A percentile compares a stretch with the other conserved stretches of the same genome.
phyloP scores from a whole-genome alignment of 805 yeast species.

The Kazachstania africana region DNA sequence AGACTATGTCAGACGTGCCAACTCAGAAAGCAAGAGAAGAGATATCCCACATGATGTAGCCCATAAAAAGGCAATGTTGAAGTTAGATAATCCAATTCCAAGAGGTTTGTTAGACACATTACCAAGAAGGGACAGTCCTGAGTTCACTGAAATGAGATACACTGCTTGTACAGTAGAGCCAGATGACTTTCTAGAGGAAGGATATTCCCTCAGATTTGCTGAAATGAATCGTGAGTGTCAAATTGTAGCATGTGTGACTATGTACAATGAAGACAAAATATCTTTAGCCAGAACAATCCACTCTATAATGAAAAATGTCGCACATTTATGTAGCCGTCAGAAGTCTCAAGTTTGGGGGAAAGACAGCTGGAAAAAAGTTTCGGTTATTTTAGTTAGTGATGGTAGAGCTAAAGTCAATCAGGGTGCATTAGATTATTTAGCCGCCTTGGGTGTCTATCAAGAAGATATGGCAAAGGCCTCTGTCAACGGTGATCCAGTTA shows the following conservation, averaged over 20 bases:
- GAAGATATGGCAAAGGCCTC: constrained; percentile 93
- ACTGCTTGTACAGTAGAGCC: constrained; percentile 95
- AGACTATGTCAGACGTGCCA: constrained; percentile 39
- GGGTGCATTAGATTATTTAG: constrained; percentile 74
- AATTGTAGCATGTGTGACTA: constrained; percentile 81
- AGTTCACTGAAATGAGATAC: constrained; percentile 90
- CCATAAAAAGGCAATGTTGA: constrained; percentile 56
- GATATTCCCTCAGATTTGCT: constrained; percentile 78
- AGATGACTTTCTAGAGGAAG: constrained; percentile 65
- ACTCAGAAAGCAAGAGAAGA: constrained; percentile 57
- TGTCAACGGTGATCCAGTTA: constrained; percentile 84
- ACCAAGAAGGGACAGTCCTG: constrained; percentile 82
- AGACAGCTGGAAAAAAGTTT: constrained; percentile 94
- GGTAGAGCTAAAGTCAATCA: constrained; percentile 85
- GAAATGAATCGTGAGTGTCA: constrained; percentile 87
- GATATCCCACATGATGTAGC: constrained; percentile 23
- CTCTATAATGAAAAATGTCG: constrained; percentile 84
- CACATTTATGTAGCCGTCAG: constrained; percentile 71
- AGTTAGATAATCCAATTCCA: constrained; percentile 90
- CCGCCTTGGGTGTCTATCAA: constrained; percentile 94
- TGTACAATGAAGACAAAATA: constrained; percentile 92
- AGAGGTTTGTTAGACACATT: constrained; percentile 73
- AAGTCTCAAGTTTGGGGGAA: constrained; percentile 89
- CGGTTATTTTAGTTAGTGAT: constrained; percentile 83
- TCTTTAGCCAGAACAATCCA: constrained; percentile 89